Percentiles rank a stretch among this genome's conserved stretches.
These are phyloP conservation scores for Gymnopilus dilepis DNA, from an alignment of 768 basidiomycete genomes.

Conservation along the genomic window DNA sequence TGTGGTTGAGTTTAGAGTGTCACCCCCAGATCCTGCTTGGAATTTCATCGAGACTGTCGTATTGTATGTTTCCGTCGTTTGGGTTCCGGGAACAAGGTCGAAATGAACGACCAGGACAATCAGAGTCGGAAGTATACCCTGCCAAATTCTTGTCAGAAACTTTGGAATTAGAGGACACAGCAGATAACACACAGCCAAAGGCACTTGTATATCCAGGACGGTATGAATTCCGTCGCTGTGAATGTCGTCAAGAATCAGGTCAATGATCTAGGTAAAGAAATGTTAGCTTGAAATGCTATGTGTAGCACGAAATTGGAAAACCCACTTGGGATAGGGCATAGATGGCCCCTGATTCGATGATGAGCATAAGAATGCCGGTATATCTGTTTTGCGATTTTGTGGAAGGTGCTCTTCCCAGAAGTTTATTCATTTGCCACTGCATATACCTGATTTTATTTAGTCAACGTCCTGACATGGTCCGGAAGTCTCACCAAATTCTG, in stretches of 20 bases:
- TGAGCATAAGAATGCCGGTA: conserved; percentile 6
- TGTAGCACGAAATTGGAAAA: neutral
- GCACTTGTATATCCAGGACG: neutral
- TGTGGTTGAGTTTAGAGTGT: neutral
- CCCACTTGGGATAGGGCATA: conserved; percentile 9
- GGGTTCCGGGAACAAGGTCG: neutral
- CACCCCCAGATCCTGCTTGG: neutral
- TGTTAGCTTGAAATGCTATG: neutral
- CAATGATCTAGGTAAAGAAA: conserved; percentile 5
- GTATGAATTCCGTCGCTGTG: neutral
- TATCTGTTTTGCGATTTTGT: conserved; percentile 5
- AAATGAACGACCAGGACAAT: neutral
- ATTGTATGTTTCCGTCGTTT: neutral
- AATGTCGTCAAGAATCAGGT: conserved; percentile 4
- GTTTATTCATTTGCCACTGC: conserved; percentile 13
- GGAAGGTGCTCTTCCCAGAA: conserved; percentile 5
- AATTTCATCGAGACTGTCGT: neutral
- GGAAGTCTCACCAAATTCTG: neutral
- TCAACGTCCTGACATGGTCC: neutral
- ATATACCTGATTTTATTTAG: conserved; percentile 5
- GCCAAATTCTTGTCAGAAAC: neutral
- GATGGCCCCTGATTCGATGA: conserved; percentile 10
- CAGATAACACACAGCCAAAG: neutral
- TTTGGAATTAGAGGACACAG: neutral
- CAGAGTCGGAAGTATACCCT: neutral